These are phyloP conservation scores for Penicillium paxilli DNA, from an alignment of 495 filamentous ascomycete genomes.

Conservation along the genomic window DNA sequence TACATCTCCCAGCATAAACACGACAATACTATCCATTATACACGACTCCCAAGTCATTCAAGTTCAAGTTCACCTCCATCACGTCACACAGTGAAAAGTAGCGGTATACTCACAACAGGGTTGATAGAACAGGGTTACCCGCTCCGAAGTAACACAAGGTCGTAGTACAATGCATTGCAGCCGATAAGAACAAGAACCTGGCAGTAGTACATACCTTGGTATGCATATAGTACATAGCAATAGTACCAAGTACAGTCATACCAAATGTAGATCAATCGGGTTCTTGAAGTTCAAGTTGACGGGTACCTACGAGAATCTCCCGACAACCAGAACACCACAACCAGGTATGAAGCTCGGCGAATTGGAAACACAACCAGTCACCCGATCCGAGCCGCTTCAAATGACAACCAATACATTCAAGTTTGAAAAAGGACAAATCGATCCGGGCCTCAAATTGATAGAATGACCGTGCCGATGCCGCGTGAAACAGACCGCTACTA, in stretches of 20 bases:
- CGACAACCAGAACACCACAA: neutral
- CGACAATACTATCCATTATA: too few relatives aligned
- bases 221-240: too few relatives aligned
- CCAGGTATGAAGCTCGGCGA: neutral
- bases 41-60: neutral
- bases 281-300: neutral
- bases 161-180: neutral
- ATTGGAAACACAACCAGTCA: neutral
- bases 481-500: neutral
- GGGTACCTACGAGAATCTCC: neutral
- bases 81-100: too few relatives aligned
- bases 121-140: neutral
- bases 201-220: neutral
- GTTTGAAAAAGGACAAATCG: too few relatives aligned
- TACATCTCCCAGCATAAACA: too few relatives aligned
- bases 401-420: neutral
- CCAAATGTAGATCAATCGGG: too few relatives aligned
- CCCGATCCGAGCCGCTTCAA: neutral
- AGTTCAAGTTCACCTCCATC: too few relatives aligned
- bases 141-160: neutral
- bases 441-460: too few relatives aligned
- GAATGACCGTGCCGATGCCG: too few relatives aligned
- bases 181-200: neutral
- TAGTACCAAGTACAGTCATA: too few relatives aligned
- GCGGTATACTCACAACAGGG: neutral